Evolutionary conservation across 371 early-diverging fungal genomes (phyloP).

Genomic region (Syncephalastrum monosporum): DNA sequence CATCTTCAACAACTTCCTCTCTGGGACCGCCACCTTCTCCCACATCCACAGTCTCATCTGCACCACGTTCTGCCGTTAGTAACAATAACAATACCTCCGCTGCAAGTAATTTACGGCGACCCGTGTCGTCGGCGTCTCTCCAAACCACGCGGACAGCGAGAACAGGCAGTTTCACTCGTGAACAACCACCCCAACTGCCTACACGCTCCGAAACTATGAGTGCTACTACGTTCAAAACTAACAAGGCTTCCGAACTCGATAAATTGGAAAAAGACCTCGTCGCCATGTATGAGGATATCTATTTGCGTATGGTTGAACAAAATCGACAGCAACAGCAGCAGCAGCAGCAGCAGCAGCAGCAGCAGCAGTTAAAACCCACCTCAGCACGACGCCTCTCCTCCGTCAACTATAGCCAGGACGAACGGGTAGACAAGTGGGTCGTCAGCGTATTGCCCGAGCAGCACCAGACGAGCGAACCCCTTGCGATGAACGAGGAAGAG

Average conservation of each 20-base stretch:
- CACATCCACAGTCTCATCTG: constrained; percentile 15
- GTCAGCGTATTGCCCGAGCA: constrained; percentile 13
- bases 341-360: too few relatives aligned
- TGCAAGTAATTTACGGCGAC: too few relatives aligned
- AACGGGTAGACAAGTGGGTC: constrained; percentile 16
- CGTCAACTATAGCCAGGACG: background rate
- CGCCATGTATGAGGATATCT: constrained; percentile 13
- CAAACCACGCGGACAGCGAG: constrained; percentile 2
- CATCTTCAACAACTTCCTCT: background rate
- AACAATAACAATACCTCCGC: constrained; percentile 1
- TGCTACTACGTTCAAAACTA: too few relatives aligned
- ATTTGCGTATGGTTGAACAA: background rate
- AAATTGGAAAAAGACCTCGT: constrained; percentile 13
- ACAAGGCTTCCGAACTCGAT: constrained; percentile 9
- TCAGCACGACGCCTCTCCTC: too few relatives aligned
- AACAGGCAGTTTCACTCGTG: background rate
- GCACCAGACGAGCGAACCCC: constrained; percentile 1
- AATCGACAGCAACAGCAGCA: background rate
- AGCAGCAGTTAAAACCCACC: too few relatives aligned
- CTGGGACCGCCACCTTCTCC: constrained; percentile 5
- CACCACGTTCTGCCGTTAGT: constrained; percentile 1
- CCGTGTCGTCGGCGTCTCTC: too few relatives aligned
- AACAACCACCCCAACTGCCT: background rate
- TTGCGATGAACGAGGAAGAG: constrained; percentile 1
- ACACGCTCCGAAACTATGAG: constrained; percentile 1